Evolutionary conservation across 768 basidiomycete genomes (phyloP).

Genomic region (Suillus cothurnatus): DNA sequence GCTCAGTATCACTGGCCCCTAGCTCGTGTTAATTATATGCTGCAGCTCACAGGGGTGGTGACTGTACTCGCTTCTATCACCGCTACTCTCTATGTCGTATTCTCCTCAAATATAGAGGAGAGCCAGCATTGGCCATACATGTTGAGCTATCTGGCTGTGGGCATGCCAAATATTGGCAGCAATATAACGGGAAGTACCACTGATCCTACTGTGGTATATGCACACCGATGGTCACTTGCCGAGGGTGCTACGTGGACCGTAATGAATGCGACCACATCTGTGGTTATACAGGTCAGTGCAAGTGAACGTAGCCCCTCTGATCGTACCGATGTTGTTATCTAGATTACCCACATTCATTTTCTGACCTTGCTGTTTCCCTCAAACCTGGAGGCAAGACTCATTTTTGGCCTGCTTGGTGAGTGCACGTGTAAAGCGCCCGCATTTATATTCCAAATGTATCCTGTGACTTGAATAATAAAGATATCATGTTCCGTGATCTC

Average conservation of each 20-base stretch:
- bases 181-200: slow-evolving; percentile 18
- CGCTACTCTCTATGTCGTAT: slow-evolving; percentile 76
- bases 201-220: slow-evolving; percentile 28
- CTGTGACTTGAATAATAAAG: not conserved
- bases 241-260: slow-evolving; percentile 81
- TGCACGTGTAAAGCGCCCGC: slow-evolving; percentile 8
- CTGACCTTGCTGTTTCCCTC: slow-evolving; percentile 95
- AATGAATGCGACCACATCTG: slow-evolving; percentile 85
- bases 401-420: slow-evolving; percentile 80
- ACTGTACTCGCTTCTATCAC: slow-evolving; percentile 78
- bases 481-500: not conserved
- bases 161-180: slow-evolving; percentile 46
- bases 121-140: slow-evolving; percentile 92
- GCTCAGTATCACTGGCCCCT: slow-evolving; percentile 96
- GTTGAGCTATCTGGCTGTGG: slow-evolving; percentile 87
- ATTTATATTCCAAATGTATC: not conserved
- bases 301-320: not conserved
- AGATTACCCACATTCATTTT: slow-evolving; percentile 99
- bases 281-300: slow-evolving; percentile 75
- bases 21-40: slow-evolving; percentile 86
- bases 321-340: slow-evolving; percentile 4
- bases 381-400: slow-evolving; percentile 80
- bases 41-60: slow-evolving; percentile 84
- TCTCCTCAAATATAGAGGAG: slow-evolving; percentile 57
- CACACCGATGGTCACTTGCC: slow-evolving; percentile 57